Evolutionary conservation across 345 rosid genomes (phyloP).

Genomic region (Sapria himalayana): DNA sequence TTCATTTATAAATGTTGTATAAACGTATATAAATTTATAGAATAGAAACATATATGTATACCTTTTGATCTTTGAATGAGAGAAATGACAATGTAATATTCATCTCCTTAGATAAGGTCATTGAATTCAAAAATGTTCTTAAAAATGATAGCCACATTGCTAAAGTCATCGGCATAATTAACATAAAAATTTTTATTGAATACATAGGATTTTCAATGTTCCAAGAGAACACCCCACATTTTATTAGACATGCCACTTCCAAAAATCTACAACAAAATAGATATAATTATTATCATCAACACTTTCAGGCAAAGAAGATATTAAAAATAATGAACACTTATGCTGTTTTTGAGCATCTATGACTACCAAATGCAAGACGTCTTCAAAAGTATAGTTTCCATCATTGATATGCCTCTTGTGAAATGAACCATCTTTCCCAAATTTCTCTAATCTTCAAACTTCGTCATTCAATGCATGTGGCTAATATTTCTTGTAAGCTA

Average conservation of each 20-base stretch:
- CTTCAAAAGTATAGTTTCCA: slow-evolving; percentile 68
- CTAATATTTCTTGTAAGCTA: slow-evolving; percentile 96
- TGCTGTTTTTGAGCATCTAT: slow-evolving; percentile 63
- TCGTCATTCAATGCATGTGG: slow-evolving; percentile 83
- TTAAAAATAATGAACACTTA: slow-evolving; percentile 12
- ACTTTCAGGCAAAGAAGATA: not conserved
- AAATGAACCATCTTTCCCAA: slow-evolving; percentile 91
- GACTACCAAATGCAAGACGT: slow-evolving; percentile 63
- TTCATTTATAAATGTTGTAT: too few species aligned
- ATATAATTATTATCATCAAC: slow-evolving; percentile 7
- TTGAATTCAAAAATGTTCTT: slow-evolving; percentile 60
- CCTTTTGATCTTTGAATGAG: too few species aligned
- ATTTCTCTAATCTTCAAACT: slow-evolving; percentile 94
- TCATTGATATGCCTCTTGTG: slow-evolving; percentile 86
- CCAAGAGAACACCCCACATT: slow-evolving; percentile 94
- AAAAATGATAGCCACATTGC: slow-evolving; percentile 49
- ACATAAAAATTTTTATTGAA: slow-evolving; percentile 63
- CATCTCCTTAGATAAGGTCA: too few species aligned
- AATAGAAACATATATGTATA: too few species aligned
- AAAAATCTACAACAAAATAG: slow-evolving; percentile 41
- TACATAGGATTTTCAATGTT: slow-evolving; percentile 85
- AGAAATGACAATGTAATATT: too few species aligned
- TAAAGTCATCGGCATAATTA: slow-evolving; percentile 48
- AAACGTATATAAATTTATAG: too few species aligned
- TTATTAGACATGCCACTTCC: slow-evolving; percentile 99